phyloP scores from a whole-genome alignment of 257 asterid species.

The Scutellaria baicalensis region DNA sequence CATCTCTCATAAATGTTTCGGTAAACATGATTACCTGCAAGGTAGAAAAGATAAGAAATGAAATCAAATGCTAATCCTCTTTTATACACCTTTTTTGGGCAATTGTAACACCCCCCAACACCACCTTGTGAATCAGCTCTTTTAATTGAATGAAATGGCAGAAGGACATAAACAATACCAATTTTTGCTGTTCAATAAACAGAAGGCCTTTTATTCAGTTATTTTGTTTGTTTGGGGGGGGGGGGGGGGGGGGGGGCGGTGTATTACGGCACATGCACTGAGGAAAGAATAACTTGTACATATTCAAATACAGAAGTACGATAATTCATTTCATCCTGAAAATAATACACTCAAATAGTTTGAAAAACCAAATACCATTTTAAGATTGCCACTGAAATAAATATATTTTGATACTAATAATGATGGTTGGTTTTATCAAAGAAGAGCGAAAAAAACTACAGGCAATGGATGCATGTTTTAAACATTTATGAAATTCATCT shows the following conservation, averaged over 20 bases:
- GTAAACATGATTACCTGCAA: slow-evolving; percentile 27
- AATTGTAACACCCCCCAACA: background rate
- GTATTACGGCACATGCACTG: background rate
- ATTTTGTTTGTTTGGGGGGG: no score
- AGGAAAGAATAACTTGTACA: background rate
- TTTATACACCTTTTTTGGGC: background rate
- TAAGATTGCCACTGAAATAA: background rate
- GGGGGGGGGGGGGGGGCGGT: background rate
- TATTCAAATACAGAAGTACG: background rate
- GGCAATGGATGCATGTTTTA: background rate
- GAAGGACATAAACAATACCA: background rate
- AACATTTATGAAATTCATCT: background rate
- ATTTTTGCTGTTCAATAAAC: background rate
- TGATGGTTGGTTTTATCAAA: background rate
- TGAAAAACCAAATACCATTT: background rate
- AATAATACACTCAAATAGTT: background rate
- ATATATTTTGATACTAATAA: background rate
- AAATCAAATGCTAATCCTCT: background rate
- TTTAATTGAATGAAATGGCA: background rate
- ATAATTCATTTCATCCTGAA: background rate
- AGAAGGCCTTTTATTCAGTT: background rate
- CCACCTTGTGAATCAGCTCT: background rate
- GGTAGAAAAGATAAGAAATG: background rate
- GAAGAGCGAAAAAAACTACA: background rate
- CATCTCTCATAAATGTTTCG: slow-evolving; percentile 5